phyloP scores from a whole-genome alignment of 495 filamentous ascomycete genomes.

The Trichocladium uniseriatum region DNA sequence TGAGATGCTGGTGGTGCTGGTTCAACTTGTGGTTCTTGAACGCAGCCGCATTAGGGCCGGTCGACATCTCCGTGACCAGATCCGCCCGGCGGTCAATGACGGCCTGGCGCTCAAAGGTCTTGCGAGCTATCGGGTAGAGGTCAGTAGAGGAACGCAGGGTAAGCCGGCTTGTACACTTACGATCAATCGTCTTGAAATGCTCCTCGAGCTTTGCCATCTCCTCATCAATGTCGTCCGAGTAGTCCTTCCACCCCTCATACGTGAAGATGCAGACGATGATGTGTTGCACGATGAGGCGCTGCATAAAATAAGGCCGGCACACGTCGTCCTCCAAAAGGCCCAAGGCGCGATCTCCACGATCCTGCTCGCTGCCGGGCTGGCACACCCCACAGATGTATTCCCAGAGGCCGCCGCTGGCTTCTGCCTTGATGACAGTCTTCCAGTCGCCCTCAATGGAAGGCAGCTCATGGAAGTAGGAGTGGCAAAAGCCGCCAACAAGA shows the following conservation, averaged over 20 bases:
- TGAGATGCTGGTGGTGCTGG: slow-evolving; percentile 21
- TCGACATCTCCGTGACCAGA: slow-evolving; percentile 13
- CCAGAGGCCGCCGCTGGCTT: slow-evolving; percentile 15
- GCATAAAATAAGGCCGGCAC: slow-evolving; percentile 20
- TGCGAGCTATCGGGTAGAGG: slow-evolving; percentile 3
- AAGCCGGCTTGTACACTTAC: not conserved
- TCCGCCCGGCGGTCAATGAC: slow-evolving; percentile 19
- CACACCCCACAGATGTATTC: slow-evolving; percentile 20
- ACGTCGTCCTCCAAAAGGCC: slow-evolving; percentile 19
- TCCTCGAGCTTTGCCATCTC: slow-evolving; percentile 14
- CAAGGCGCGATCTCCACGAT: slow-evolving; percentile 15
- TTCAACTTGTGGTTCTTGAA: slow-evolving; percentile 17
- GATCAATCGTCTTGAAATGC: slow-evolving; percentile 9
- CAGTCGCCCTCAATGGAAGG: slow-evolving; percentile 1
- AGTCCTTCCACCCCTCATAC: slow-evolving; percentile 19
- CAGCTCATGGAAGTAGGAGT: slow-evolving; percentile 10
- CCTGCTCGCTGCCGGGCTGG: slow-evolving; percentile 6
- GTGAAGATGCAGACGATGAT: slow-evolving; percentile 20
- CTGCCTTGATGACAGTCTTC: slow-evolving; percentile 4
- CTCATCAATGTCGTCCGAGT: slow-evolving; percentile 7
- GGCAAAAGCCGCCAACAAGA: slow-evolving; percentile 19
- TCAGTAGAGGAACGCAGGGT: not conserved
- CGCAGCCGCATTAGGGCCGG: not conserved
- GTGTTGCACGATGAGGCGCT: slow-evolving; percentile 25
- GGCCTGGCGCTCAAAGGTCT: slow-evolving; percentile 19